Percentiles rank a stretch among this genome's conserved stretches.
These are phyloP conservation scores for Phylloporus arenicola DNA, from an alignment of 768 basidiomycete species.

Conservation along the genomic window DNA sequence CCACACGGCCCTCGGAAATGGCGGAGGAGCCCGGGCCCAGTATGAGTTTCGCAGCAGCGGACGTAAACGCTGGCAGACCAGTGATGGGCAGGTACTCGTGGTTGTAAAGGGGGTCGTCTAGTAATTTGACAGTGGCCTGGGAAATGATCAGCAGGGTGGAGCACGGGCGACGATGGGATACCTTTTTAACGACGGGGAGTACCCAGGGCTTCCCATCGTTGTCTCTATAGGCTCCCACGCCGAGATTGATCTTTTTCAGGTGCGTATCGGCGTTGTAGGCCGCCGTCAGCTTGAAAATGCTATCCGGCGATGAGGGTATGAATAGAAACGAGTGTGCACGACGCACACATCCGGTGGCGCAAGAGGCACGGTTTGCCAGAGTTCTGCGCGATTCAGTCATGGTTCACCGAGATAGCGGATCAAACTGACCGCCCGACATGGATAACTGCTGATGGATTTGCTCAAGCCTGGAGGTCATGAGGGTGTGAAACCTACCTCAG, in stretches of 20 bases:
- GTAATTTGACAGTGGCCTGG: conserved; percentile 68
- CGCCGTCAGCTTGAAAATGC: conserved; percentile 88
- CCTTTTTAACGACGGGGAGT: conserved; percentile 87
- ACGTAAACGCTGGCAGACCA: conserved; percentile 77
- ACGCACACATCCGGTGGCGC: conserved; percentile 80
- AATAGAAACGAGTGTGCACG: background rate
- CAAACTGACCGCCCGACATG: conserved; percentile 52
- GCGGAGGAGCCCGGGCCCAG: conserved; percentile 69
- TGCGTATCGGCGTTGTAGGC: conserved; percentile 78
- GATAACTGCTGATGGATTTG: conserved; percentile 54
- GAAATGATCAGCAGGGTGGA: background rate
- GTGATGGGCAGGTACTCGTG: conserved; percentile 93
- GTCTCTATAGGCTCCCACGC: conserved; percentile 91
- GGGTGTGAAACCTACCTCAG: conserved; percentile 4
- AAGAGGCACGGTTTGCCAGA: conserved; percentile 71
- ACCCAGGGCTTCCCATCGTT: conserved; percentile 87
- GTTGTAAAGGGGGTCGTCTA: conserved; percentile 69
- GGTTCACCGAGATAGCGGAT: conserved; percentile 1
- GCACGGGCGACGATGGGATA: conserved; percentile 25
- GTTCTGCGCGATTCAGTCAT: conserved; percentile 40
- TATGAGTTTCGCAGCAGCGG: conserved; percentile 77
- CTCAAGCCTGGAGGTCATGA: conserved; percentile 55
- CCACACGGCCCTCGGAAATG: conserved; percentile 63
- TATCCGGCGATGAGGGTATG: conserved; percentile 26
- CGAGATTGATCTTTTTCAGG: conserved; percentile 81